Conservation (phyloP, 1,284 basidiomycete species). For the Polyporus tsugae region DNA sequence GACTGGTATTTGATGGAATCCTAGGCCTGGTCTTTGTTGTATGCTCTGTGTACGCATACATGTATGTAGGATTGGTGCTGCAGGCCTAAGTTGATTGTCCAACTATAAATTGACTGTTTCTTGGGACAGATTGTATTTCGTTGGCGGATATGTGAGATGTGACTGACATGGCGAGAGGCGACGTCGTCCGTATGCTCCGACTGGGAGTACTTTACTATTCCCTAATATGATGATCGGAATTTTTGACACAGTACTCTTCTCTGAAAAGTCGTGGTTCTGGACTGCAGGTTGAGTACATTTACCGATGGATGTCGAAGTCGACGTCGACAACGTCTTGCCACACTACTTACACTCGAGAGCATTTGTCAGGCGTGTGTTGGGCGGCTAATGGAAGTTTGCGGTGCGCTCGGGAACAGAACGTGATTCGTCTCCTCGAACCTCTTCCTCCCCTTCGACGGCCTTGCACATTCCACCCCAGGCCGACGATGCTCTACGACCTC, state of each 20-base stretch:
- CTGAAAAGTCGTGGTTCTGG: no score
- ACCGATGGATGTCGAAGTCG: no score
- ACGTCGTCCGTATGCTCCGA: neutral
- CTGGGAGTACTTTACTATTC: no score
- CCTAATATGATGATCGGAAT: no score
- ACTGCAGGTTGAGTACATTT: no score
- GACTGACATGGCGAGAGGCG: neutral
- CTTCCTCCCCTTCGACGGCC: conserved; percentile 13
- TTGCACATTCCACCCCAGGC: conserved; percentile 17
- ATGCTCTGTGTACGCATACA: neutral
- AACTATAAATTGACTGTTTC: neutral
- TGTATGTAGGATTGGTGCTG: conserved; percentile 1
- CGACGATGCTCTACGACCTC: conserved; percentile 70
- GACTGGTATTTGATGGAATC: neutral
- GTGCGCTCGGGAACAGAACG: conserved; percentile 21
- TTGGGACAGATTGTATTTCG: neutral
- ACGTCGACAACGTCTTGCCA: neutral
- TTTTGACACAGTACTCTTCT: no score
- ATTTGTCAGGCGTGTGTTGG: conserved; percentile 21
- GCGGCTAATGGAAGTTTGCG: conserved; percentile 31
- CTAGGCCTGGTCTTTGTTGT: neutral
- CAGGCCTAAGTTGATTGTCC: neutral
- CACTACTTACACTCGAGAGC: no score
- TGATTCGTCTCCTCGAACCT: conserved; percentile 27
- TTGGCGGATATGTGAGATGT: neutral